These are phyloP conservation scores for Acanthamoeba castellanii DNA, from an alignment of 208 protist genomes.

Conservation along the genomic window DNA sequence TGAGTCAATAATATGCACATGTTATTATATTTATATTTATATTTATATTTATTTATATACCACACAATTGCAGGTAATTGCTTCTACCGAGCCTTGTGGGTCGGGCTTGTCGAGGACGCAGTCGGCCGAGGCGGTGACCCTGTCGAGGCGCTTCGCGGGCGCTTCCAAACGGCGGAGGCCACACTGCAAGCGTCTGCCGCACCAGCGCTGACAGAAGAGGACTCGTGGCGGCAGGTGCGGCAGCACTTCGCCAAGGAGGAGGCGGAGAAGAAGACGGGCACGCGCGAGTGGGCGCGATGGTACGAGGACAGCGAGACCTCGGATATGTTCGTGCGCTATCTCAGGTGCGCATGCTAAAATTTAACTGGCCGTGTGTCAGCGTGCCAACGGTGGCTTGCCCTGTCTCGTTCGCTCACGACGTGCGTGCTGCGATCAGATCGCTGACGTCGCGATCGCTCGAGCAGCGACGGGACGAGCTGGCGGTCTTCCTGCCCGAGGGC, in stretches of 20 bases:
- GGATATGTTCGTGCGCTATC: slow-evolving; percentile 13
- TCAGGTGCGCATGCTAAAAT: neutral
- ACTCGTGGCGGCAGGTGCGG: neutral
- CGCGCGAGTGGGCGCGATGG: neutral
- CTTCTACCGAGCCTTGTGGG: slow-evolving; percentile 51
- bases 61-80: neutral
- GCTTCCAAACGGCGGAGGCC: neutral
- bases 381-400: no score
- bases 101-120: neutral
- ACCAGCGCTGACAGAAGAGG: no score
- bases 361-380: neutral
- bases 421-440: neutral
- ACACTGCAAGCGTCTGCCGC: neutral
- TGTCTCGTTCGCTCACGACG: neutral
- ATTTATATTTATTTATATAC: neutral
- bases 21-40: no score
- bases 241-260: neutral
- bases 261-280: neutral
- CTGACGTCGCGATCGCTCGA: slow-evolving; percentile 17
- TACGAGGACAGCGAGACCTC: neutral
- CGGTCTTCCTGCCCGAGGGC: slow-evolving; percentile 35
- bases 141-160: neutral
- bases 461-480: neutral
- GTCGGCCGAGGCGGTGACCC: no score
- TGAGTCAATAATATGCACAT: no score